Conservation (phyloP, 768 basidiomycete genomes). For the Tricholoma sp. region DNA sequence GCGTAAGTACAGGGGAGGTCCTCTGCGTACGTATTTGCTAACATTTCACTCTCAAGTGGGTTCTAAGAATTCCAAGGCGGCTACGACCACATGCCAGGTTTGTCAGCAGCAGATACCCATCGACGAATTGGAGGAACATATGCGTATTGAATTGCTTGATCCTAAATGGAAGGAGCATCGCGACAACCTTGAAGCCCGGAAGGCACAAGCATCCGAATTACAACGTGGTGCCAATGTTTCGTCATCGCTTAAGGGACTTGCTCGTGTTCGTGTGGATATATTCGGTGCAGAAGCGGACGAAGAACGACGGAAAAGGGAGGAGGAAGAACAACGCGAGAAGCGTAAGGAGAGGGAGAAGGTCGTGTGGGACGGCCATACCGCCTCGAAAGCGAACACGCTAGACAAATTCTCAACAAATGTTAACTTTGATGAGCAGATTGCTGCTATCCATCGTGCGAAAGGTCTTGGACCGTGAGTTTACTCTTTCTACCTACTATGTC, state of each 20-base stretch:
- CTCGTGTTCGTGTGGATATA: constrained; percentile 93
- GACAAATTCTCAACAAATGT: constrained; percentile 92
- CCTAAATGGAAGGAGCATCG: constrained; percentile 98
- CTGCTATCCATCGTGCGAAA: constrained; percentile 90
- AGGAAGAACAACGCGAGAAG: constrained; percentile 77
- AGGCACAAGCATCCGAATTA: constrained; percentile 82
- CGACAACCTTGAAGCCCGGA: constrained; percentile 81
- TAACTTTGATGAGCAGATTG: constrained; percentile 97
- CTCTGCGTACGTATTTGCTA: constrained; percentile 2
- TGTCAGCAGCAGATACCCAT: constrained; percentile 96
- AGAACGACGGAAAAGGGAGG: constrained; percentile 79
- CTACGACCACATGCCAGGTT: constrained; percentile 84
- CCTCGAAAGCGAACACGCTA: constrained; percentile 85
- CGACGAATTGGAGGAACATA: constrained; percentile 94
- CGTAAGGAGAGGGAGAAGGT: constrained; percentile 90
- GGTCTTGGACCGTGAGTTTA: constrained; percentile 77
- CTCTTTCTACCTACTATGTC: constrained; percentile 4
- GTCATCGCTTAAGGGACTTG: constrained; percentile 87
- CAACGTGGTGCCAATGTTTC: constrained; percentile 92
- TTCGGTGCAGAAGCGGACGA: constrained; percentile 95
- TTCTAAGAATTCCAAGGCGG: constrained; percentile 55
- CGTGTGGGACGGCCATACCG: constrained; percentile 98
- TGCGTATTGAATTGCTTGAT: constrained; percentile 96
- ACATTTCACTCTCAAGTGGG: constrained; percentile 43
- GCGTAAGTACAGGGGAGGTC: constrained; percentile 42